Percentiles rank a stretch among this genome's conserved stretches.
These are phyloP conservation scores for Coccomyxa sp. DNA, from an alignment of 139 green algal genomes.

Conservation along the genomic window DNA sequence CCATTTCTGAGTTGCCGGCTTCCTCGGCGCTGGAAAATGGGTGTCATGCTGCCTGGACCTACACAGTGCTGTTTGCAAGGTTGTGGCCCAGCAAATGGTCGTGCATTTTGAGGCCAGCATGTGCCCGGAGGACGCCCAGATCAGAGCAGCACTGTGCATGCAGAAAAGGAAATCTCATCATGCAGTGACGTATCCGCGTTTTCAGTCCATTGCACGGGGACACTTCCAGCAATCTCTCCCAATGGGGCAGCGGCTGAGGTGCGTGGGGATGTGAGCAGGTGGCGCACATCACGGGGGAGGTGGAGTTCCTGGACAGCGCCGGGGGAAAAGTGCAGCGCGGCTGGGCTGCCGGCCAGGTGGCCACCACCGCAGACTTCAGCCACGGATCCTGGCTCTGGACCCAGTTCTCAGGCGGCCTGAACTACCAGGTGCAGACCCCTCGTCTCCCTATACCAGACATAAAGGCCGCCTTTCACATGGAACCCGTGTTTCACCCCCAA, in stretches of 20 bases:
- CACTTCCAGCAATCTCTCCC: no score
- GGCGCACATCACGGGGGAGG: constrained; percentile 54
- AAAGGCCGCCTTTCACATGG: background rate
- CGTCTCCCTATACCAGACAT: background rate
- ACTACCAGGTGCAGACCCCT: constrained; percentile 43
- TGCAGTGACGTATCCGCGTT: no score
- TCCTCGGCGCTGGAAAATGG: no score
- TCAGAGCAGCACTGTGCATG: no score
- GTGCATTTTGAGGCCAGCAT: no score
- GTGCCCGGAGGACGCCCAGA: no score
- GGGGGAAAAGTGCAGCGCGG: constrained; percentile 18
- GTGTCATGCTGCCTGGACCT: no score
- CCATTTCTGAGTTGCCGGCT: no score
- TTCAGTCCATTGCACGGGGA: no score
- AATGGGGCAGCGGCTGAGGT: background rate
- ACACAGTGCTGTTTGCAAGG: no score
- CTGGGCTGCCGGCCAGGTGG: constrained; percentile 54
- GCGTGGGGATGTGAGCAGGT: constrained; percentile 22
- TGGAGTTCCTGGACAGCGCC: constrained; percentile 31
- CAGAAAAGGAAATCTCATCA: no score
- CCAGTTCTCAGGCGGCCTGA: constrained; percentile 66
- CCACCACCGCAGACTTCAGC: constrained; percentile 57
- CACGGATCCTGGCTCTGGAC: constrained; percentile 66
- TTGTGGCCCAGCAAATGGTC: no score
- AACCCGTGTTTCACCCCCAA: background rate